Base-by-base conservation (phyloP, 164 flowering plant species). In the Vitis labrusca region DNA sequence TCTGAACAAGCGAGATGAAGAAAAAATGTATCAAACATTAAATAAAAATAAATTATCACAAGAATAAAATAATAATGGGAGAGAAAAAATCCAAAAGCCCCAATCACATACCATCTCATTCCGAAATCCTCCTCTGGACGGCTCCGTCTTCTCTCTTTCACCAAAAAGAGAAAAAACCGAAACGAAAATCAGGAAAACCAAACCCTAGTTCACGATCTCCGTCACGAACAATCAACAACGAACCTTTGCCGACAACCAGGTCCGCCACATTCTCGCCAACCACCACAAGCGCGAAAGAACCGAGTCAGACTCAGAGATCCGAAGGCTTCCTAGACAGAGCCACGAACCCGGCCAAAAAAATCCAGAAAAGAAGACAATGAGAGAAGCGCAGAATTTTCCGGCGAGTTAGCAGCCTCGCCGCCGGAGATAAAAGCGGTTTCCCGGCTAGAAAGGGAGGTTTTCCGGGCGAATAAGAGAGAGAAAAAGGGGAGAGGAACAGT, bases 51-150 rank as follows among this genome's bases (percentile, higher is more conserved):
- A 10, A 17, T 32, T 49, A 51, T 19, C 53, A 29, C 13, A 11
- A 44, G 54, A 52, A 10, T 2, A 64, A 32, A n/a, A 60, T 12
- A 37, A 54, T 9, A 61, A 51, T 16, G 52, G 53, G 12, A 37
- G 13, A 30, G 37, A 16, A 47, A 9, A 17, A 1, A 61, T 27
- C 8, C 6, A 6, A 72, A 5, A 51, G 47, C 14, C 61, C 5
- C 8, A 69, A 67, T 55, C 64, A 79, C 86, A 8, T 74, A 92
- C 97, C 97, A 92, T 90, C 81, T 83, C 91, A 92, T 90, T 70
- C 73, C 90, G 86, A 76, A 76, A 70, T 47, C 73, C 62, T 64
- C 72, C 85, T 29, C 75, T 48, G 63, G 44, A 73, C 27, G 73
- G 50, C 86, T 81, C 87, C 90, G 87, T 81, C 72, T 71, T 79